Conservation (phyloP, 2,329 filamentous ascomycete genomes). For the Botryotinia globosa region DNA sequence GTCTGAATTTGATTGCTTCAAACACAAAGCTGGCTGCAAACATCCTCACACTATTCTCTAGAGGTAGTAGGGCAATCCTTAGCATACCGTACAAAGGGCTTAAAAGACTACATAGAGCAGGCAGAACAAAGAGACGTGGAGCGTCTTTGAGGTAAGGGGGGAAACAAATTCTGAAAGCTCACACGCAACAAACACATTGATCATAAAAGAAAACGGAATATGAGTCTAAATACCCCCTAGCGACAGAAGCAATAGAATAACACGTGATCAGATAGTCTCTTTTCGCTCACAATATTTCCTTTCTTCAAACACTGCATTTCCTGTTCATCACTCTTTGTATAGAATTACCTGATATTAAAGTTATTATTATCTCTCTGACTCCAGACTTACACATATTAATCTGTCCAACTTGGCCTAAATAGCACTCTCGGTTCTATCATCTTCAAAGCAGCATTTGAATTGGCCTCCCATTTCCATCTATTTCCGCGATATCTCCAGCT, state of each 20-base stretch:
- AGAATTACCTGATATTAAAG: background rate
- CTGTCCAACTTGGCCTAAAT: constrained; percentile 60
- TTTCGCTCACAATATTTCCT: background rate
- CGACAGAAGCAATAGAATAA: background rate
- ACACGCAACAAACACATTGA: background rate
- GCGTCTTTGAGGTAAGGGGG: no score
- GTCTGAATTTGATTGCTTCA: background rate
- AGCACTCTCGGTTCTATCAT: constrained; percentile 62
- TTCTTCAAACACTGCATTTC: constrained; percentile 36
- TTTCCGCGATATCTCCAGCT: constrained; percentile 40
- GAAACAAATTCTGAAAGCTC: background rate
- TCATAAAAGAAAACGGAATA: background rate
- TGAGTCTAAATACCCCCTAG: background rate
- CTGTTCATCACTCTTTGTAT: constrained; percentile 36
- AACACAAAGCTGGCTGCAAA: no score
- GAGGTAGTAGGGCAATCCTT: background rate
- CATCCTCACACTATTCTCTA: background rate
- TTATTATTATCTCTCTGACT: background rate
- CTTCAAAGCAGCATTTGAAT: constrained; percentile 53
- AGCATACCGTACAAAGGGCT: background rate
- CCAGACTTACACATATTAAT: constrained; percentile 56
- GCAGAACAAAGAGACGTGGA: background rate
- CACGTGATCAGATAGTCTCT: background rate
- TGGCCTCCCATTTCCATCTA: constrained; percentile 1
- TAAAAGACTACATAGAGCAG: background rate